Evolutionary conservation across 345 rosid species (phyloP).

Genomic region (Populus alba): DNA sequence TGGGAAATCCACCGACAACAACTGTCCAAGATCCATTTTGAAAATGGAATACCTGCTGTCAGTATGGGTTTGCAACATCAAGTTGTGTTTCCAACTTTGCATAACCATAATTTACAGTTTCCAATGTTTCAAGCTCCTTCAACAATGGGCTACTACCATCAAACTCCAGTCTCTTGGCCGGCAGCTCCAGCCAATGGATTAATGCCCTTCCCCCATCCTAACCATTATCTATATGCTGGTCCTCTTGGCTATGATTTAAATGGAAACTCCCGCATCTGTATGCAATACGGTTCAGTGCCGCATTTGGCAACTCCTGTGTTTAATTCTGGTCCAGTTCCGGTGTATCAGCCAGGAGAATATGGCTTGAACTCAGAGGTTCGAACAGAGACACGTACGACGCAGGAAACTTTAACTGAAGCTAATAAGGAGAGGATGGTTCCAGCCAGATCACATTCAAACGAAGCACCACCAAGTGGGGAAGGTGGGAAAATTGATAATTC

Average conservation of each 20-base stretch:
- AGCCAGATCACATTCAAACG: constrained; percentile 24
- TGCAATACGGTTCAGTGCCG: constrained; percentile 61
- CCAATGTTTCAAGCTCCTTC: constrained; percentile 65
- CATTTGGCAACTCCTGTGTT: constrained; percentile 47
- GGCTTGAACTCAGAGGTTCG: constrained; percentile 41
- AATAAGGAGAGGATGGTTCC: constrained; percentile 36
- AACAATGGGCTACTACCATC: constrained; percentile 73
- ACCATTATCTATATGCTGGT: constrained; percentile 57
- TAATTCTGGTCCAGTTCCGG: constrained; percentile 46
- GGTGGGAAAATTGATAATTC: constrained; percentile 29
- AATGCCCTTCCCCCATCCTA: constrained; percentile 53
- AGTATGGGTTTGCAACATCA: constrained; percentile 49
- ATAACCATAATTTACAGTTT: constrained; percentile 53
- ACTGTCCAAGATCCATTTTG: constrained; percentile 33
- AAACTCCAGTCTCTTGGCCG: constrained; percentile 77
- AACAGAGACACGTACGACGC: constrained; percentile 25
- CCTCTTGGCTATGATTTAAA: constrained; percentile 58
- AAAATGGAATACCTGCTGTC: constrained; percentile 33
- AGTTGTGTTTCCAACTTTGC: constrained; percentile 45
- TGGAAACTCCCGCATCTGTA: constrained; percentile 57
- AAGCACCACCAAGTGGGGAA: constrained; percentile 27
- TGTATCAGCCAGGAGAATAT: constrained; percentile 52
- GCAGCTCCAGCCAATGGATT: constrained; percentile 61
- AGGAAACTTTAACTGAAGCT: constrained; percentile 24
- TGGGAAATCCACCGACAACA: constrained; percentile 38